Evolutionary conservation across 2,329 filamentous ascomycete genomes (phyloP), one percentile per base, ranked within the genome.

Genomic region (Daldinia sp.): DNA sequence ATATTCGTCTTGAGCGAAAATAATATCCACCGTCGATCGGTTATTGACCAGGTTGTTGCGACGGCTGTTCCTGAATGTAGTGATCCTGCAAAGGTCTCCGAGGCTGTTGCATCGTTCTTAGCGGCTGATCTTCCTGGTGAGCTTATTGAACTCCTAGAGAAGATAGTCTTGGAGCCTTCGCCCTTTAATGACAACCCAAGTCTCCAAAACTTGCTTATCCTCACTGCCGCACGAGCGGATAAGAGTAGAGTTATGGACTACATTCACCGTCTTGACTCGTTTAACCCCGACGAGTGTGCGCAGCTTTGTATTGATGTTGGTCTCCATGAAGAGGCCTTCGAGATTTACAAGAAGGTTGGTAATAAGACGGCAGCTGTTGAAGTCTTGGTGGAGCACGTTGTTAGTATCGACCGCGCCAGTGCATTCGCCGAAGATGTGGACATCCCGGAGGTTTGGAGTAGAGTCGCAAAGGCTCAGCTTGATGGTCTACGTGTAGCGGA

Each of bases 141-240:
- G 82, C 86, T 99, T 52, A 98, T 99, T 72, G 96, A 99, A 78
- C 87, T 99, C 34, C 86, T 99, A 15, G 96, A 99, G 84, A 99
- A 98, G 88, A 99, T 99, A 70, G 94, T 99, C 29, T 83, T 99
- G n/a, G 95, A 99, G 83, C 96, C 95, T n/a, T 96, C 94, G 3
- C 92, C 92, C 4, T 99, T 99, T 84, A 97, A 93, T 73, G 96
- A 99, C 80, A 99, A 99, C 79, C 87, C 93, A 74, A 97, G 92
- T 77, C 84, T 99, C 60, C 96, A 99, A 80, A 99, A 99, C 78
- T 81, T 99, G 63, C 87, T 99, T 64, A 92, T 99, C 83, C 90
- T 98, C 73, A 99, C 95, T 23, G 95, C 96, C 43, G 93, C 93
- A 71, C 97, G 97, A 82, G 94, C 95, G 10, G 96, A 99, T 78